Base-by-base conservation (phyloP, 768 basidiomycete genomes). In the Pleurotus cornucopiae region DNA sequence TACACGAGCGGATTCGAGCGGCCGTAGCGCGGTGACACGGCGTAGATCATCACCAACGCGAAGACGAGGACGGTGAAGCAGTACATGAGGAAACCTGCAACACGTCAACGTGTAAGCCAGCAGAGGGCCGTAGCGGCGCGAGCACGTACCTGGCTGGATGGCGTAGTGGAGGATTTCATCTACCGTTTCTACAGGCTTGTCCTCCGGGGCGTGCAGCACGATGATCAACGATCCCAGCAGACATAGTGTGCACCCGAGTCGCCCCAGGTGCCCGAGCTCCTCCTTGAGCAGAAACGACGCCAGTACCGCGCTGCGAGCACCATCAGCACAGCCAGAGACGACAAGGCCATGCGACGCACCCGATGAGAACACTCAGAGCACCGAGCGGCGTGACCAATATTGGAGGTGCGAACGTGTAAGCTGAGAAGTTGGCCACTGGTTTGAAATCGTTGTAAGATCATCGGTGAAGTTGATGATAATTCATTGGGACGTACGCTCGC, bases 341-440 rank as follows among this genome's bases (percentile, higher is more conserved):
- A 41, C 11, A 40, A 43, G 9, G 38, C 5, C n/a, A 25, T 37
- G 53, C 34, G 4, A 12, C 86, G 58, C 63, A 96, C 95, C 96
- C 97, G 58, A 99, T 91, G 60, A 99, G 81, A 11, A 99, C 97
- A 68, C 92, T 95, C 43, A 97, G 77, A 18, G 96, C 94, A 54
- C 97, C 97, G n/a, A 99, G 73, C 1, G 97, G 97, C 1, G 96
- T 98, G n/a, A 99, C 94, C 55, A 99, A 78, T 66, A 98, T 95
- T 63, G 97, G 92, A 58, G 96, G 97, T 1, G 97, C 97, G 63
- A 98, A 99, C 0, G 94, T 91, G 68, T 98, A 98, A 6, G 96
- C 96, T 5, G 95, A 94, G 71, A 98, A 98, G 73, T 91, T 91
- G 55, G 89, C 89, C 57, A 87, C 86, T 89, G 60, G 20, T 12